Percentiles rank a stretch among this genome's conserved stretches.
phyloP scores from a whole-genome alignment of 1,284 basidiomycete genomes.

The Ganoderma meredithae region DNA sequence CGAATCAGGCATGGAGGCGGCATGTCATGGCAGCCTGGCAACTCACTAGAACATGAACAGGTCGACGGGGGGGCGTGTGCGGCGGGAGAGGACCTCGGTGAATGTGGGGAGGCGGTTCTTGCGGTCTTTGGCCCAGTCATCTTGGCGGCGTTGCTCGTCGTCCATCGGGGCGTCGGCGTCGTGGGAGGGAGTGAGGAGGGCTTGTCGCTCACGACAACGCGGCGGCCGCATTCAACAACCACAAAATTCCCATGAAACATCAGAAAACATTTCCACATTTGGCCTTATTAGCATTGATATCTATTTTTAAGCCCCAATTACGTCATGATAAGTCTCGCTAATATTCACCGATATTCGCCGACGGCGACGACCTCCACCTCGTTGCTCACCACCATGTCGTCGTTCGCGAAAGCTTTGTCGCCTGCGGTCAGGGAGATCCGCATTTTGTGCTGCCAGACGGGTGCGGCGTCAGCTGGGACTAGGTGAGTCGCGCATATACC shows the following conservation, averaged over 20 bases:
- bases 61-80: constrained; percentile 94
- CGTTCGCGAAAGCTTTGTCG: constrained; percentile 82
- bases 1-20: constrained; percentile 21
- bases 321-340: background rate
- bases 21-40: constrained; percentile 22
- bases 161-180: constrained; percentile 45
- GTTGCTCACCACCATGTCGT: constrained; percentile 52
- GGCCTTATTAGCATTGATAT: background rate
- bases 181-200: constrained; percentile 20
- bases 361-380: background rate
- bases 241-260: constrained; percentile 12
- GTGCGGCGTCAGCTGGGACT: constrained; percentile 81
- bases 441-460: constrained; percentile 86
- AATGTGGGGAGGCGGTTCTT: constrained; percentile 80
- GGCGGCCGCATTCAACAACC: constrained; percentile 31
- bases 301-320: background rate
- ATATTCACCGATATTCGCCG: background rate
- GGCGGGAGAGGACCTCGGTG: constrained; percentile 85
- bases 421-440: constrained; percentile 88
- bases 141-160: constrained; percentile 67
- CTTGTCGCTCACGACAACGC: constrained; percentile 26
- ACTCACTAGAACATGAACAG: constrained; percentile 98
- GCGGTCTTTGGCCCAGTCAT: constrained; percentile 73
- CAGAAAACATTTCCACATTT: background rate
- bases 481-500: constrained; percentile 59